Evolutionary conservation across 352 stramenopile species (phyloP).

Genomic region (Elongisporangium prolatum): DNA sequence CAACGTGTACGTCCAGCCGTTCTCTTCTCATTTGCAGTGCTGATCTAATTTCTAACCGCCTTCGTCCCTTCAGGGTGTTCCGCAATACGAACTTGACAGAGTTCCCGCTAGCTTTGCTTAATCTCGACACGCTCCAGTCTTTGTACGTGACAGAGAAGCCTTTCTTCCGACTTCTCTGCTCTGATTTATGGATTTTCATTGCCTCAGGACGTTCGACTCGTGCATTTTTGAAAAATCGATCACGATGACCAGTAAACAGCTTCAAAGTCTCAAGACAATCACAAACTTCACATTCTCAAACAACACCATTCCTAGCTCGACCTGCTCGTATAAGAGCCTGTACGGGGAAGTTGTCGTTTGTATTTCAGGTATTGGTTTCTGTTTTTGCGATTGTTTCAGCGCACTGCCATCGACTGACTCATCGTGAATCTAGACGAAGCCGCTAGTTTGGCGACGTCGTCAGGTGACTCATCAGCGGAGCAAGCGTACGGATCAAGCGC

Average conservation of each 20-base stretch:
- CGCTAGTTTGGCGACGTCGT: not conserved
- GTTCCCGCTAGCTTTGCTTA: slow-evolving; percentile 39
- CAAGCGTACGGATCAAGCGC: not conserved
- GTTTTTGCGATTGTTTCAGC: too few species aligned
- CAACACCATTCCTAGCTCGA: slow-evolving; percentile 21
- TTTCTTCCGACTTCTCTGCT: not conserved
- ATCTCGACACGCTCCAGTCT: slow-evolving; percentile 14
- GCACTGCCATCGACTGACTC: too few species aligned
- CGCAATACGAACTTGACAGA: slow-evolving; percentile 29
- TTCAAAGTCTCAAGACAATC: not conserved
- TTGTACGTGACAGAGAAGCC: slow-evolving; percentile 6
- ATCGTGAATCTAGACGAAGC: too few species aligned
- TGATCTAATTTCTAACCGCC: not conserved
- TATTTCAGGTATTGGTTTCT: not conserved
- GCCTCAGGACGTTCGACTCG: not conserved
- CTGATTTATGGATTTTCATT: not conserved
- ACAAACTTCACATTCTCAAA: slow-evolving; percentile 7
- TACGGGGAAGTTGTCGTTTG: not conserved
- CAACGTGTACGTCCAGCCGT: slow-evolving; percentile 26
- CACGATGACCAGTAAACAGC: not conserved
- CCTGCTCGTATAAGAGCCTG: slow-evolving; percentile 16
- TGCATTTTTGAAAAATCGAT: not conserved
- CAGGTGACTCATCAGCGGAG: not conserved
- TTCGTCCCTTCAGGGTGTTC: slow-evolving; percentile 19
- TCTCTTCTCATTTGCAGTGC: not conserved